phyloP scores from a whole-genome alignment of 2,329 filamentous ascomycete species.

The Neofusicoccum laricinum region DNA sequence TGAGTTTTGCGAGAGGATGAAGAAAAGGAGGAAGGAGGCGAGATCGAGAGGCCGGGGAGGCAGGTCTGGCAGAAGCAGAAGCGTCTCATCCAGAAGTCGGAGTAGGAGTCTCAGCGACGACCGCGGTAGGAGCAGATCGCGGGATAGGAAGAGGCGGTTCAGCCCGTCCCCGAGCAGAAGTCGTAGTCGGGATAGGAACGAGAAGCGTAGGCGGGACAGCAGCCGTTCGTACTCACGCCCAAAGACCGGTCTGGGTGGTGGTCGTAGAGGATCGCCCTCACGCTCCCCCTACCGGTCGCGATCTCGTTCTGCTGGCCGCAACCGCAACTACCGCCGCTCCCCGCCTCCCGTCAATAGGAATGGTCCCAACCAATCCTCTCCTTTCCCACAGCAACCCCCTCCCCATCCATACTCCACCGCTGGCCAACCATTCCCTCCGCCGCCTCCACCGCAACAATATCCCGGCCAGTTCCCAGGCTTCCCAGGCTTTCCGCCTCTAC shows the following conservation, averaged over 20 bases:
- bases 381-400: neutral
- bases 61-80: neutral
- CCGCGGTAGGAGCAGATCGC: neutral
- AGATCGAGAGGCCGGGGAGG: neutral
- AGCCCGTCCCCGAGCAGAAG: slow-evolving; percentile 9
- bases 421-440: neutral
- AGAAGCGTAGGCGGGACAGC: slow-evolving; percentile 8
- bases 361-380: slow-evolving; percentile 2
- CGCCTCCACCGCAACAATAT: slow-evolving; percentile 1
- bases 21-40: slow-evolving; percentile 29
- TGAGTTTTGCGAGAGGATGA: slow-evolving; percentile 79
- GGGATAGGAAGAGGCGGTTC: slow-evolving; percentile 9
- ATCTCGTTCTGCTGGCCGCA: neutral
- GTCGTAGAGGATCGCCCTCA: neutral
- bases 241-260: neutral
- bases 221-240: slow-evolving; percentile 11
- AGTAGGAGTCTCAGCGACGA: slow-evolving; percentile 13
- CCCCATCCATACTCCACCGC: neutral
- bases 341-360: slow-evolving; percentile 5
- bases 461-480: slow-evolving; percentile 4
- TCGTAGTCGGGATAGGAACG: slow-evolving; percentile 6
- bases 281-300: neutral
- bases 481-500: slow-evolving; percentile 2
- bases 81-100: slow-evolving; percentile 3
- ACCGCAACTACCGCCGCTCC: slow-evolving; percentile 8